Base-by-base conservation (phyloP, 2,329 filamentous ascomycete genomes). In the Exophiala sp. region DNA sequence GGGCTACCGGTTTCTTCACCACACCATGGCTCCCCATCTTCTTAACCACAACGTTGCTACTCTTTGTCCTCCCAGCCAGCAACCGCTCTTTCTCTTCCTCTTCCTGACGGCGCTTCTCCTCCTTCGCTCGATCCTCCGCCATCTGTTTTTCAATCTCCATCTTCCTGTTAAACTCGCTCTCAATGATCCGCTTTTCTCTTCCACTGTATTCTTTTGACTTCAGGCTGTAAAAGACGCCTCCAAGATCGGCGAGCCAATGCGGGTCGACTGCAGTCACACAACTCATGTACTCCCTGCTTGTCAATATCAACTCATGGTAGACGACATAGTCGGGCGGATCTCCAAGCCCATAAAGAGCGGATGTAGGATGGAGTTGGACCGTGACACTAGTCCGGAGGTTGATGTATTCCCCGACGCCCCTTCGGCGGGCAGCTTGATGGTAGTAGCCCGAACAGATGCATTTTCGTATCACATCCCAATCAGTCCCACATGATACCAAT, bases 361-460 rank as follows among this genome's bases (percentile, higher is more conserved):
- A 90, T 0, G 93, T 98, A 1, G 93, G 93, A 66, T 98, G 94
- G 23, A 98, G 76, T 66, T 95, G 89, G 47, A 98, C 88, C 1
- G 86, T 90, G 2, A 98, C 89, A 63, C 87, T 93, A 0, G 93
- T 98, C 18, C 93, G 85, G 29, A 98, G 76, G 67, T 98, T 98
- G 70, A 95, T 85, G 71, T 97, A 98, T 70, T 98, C 94, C 60
- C 93, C 93, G 13, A 96, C 88, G 2, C 93, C 94, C 70, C 95
- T 95, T 57, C 94, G 89, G 63, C 90, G 89, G 23, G 93, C 93
- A 4, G 93, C 93, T 72, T 98, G 93, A 64, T 97, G 91, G 70
- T 97, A 98, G 73, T 95, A 98, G 10, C 93, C 93, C 0, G 87
- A 89, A 73, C 94, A 98, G 64, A 98, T 95, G 66, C 91, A 97